Percentiles rank a stretch among this genome's conserved stretches.
Evolutionary conservation across 1,284 basidiomycete genomes (phyloP).

Genomic region (Leccinum pachyderme): DNA sequence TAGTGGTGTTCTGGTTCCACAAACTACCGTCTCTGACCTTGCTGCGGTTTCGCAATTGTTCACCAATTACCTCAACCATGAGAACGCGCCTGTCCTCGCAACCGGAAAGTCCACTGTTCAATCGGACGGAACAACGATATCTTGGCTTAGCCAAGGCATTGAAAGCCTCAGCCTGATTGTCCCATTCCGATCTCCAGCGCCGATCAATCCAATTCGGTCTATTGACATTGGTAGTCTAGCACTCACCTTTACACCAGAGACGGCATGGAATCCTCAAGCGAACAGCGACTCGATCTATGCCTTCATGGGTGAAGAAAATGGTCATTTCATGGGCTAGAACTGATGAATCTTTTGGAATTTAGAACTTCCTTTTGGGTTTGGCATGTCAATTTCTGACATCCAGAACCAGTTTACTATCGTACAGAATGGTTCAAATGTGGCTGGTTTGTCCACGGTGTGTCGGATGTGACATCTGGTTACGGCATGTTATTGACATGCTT

Average conservation of each 20-base stretch:
- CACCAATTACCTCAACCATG: conserved; percentile 72
- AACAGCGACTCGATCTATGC: conserved; percentile 63
- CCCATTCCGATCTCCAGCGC: conserved; percentile 55
- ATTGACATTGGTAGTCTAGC: conserved; percentile 66
- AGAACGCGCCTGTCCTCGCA: conserved; percentile 58
- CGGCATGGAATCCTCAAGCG: conserved; percentile 59
- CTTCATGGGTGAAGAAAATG: conserved; percentile 43
- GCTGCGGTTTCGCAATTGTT: conserved; percentile 62
- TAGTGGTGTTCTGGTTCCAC: conserved; percentile 56
- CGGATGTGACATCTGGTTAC: conserved; percentile 4
- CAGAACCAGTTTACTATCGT: conserved; percentile 66
- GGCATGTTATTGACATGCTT: conserved; percentile 15
- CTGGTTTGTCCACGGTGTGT: conserved; percentile 55
- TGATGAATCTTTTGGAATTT: conserved; percentile 3
- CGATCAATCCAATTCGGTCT: conserved; percentile 66
- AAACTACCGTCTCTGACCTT: conserved; percentile 50
- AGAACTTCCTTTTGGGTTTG: conserved; percentile 80
- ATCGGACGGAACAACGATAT: conserved; percentile 52
- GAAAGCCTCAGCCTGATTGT: conserved; percentile 55
- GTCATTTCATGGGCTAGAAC: neutral
- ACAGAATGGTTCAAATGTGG: conserved; percentile 49
- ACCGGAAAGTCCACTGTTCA: conserved; percentile 58
- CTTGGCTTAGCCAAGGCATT: conserved; percentile 69
- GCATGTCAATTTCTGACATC: conserved; percentile 61
- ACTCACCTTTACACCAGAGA: conserved; percentile 54